Evolutionary conservation across 169 alveolate species (phyloP).

Genomic region (Cryptosporidium tyzzeri): DNA sequence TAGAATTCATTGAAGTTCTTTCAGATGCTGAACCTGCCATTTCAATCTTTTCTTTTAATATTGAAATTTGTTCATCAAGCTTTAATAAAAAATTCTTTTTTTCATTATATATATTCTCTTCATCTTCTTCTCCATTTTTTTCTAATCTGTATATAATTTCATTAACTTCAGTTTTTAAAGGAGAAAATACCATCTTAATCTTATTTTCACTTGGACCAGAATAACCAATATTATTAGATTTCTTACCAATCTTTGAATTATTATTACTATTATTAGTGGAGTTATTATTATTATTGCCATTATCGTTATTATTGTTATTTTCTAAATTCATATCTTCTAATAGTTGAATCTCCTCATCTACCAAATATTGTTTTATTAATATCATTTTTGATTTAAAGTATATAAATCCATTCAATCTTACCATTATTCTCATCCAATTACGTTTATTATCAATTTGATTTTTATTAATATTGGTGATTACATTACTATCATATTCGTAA

Average conservation of each 20-base stretch:
- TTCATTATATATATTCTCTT: constrained; percentile 2
- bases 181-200: constrained; percentile 34
- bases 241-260: constrained; percentile 4
- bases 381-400: constrained; percentile 47
- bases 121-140: constrained; percentile 11
- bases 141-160: constrained; percentile 45
- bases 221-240: constrained; percentile 41
- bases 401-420: constrained; percentile 7
- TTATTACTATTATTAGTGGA: no score
- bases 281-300: not conserved
- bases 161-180: constrained; percentile 16
- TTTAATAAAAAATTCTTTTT: constrained; percentile 11
- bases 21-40: not conserved
- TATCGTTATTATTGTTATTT: not conserved
- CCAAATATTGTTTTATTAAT: constrained; percentile 16
- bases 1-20: constrained; percentile 9
- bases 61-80: constrained; percentile 45
- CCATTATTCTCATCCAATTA: constrained; percentile 33
- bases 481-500: not conserved
- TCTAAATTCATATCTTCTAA: not conserved
- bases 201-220: constrained; percentile 68
- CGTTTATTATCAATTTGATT: not conserved
- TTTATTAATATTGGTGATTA: not conserved
- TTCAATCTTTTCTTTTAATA: constrained; percentile 27
- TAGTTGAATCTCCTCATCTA: constrained; percentile 29